These are phyloP conservation scores for Fusarium nanum DNA, from an alignment of 2,329 filamentous ascomycete genomes.

Conservation along the genomic window DNA sequence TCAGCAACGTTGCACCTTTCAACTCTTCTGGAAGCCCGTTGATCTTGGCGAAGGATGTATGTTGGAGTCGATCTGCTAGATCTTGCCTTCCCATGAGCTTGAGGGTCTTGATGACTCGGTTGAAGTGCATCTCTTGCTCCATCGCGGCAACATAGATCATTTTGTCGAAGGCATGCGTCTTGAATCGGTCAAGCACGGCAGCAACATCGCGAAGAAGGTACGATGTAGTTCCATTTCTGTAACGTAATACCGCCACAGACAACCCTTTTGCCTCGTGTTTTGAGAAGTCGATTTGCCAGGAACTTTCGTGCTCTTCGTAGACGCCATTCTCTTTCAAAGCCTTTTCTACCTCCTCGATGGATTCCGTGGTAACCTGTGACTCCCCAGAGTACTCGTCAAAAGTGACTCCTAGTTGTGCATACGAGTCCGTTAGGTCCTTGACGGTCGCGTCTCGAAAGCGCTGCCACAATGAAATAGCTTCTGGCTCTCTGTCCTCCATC, in stretches of 20 bases:
- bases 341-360: slow-evolving; percentile 69
- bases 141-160: slow-evolving; percentile 84
- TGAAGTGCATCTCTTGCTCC: slow-evolving; percentile 78
- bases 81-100: slow-evolving; percentile 53
- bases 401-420: slow-evolving; percentile 64
- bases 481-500: slow-evolving; percentile 68
- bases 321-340: slow-evolving; percentile 69
- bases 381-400: slow-evolving; percentile 75
- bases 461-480: slow-evolving; percentile 65
- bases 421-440: slow-evolving; percentile 64
- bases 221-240: slow-evolving; percentile 57
- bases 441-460: slow-evolving; percentile 66
- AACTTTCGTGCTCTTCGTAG: slow-evolving; percentile 72
- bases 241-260: slow-evolving; percentile 73
- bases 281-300: slow-evolving; percentile 75
- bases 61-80: slow-evolving; percentile 50
- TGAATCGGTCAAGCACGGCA: slow-evolving; percentile 71
- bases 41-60: slow-evolving; percentile 68
- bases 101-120: slow-evolving; percentile 73
- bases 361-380: slow-evolving; percentile 63
- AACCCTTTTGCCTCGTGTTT: slow-evolving; percentile 80
- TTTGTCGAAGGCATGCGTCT: slow-evolving; percentile 74
- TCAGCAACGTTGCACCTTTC: slow-evolving; percentile 29
- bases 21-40: slow-evolving; percentile 29
- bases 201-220: slow-evolving; percentile 78